These are phyloP conservation scores for Xylariaceae sp. DNA, from an alignment of 2,329 filamentous ascomycete genomes.

Conservation along the genomic window DNA sequence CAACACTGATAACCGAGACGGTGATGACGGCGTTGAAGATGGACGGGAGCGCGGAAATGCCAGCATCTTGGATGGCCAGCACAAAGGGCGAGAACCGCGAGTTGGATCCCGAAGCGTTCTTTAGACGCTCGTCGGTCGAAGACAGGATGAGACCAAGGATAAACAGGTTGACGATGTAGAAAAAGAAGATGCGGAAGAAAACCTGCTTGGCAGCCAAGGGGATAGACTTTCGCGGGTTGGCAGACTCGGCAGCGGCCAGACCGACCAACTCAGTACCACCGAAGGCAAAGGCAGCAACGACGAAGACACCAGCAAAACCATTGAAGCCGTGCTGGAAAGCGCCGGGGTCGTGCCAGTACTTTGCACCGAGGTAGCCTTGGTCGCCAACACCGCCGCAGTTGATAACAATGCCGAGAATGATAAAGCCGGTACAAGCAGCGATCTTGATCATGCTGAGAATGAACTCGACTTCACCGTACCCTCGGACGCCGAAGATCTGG, in stretches of 20 bases:
- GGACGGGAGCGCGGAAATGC: constrained; percentile 44
- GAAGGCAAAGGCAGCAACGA: constrained; percentile 48
- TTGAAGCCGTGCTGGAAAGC: constrained; percentile 49
- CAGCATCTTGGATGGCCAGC: constrained; percentile 45
- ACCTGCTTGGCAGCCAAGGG: constrained; percentile 49
- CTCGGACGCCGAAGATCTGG: constrained; percentile 52
- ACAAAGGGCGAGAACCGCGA: constrained; percentile 47
- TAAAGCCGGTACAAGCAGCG: constrained; percentile 56
- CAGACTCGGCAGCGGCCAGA: constrained; percentile 47
- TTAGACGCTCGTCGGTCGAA: constrained; percentile 36
- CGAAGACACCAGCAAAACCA: constrained; percentile 47
- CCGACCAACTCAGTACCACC: constrained; percentile 50
- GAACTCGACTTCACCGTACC: constrained; percentile 59
- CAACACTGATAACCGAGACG: constrained; percentile 47
- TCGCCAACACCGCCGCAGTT: constrained; percentile 53
- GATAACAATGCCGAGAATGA: constrained; percentile 59
- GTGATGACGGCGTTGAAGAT: constrained; percentile 52
- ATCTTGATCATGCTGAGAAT: constrained; percentile 55
- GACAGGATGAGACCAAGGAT: constrained; percentile 47
- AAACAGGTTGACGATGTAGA: constrained; percentile 49
- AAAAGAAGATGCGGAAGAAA: constrained; percentile 50
- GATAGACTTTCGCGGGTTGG: constrained; percentile 43
- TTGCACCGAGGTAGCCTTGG: constrained; percentile 55
- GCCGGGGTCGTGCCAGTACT: constrained; percentile 56
- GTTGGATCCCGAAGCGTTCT: constrained; percentile 34